Percentiles rank a stretch among this genome's conserved stretches.
Conservation (phyloP, 2,329 filamentous ascomycete species). For the Cytospora mali region DNA sequence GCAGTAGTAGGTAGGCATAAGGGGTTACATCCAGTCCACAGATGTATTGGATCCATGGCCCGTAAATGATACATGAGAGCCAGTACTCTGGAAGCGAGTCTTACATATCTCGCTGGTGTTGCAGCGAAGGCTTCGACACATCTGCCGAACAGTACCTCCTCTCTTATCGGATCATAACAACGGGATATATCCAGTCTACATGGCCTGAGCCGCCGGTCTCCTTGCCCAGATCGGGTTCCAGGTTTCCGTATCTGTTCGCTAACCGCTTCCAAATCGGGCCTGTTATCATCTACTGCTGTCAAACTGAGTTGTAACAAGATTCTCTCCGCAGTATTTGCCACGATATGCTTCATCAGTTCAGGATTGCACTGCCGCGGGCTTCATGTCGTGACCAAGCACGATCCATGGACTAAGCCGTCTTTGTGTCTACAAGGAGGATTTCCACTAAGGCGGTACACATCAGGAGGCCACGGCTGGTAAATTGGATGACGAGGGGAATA, state of each 20-base stretch:
- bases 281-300: conserved; percentile 29
- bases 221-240: conserved; percentile 24
- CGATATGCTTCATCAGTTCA: conserved; percentile 11
- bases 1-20: not conserved
- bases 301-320: conserved; percentile 31
- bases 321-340: conserved; percentile 27
- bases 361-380: conserved; percentile 28
- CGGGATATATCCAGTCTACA: not conserved
- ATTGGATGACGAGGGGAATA: not conserved
- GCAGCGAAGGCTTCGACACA: not conserved
- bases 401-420: conserved; percentile 12
- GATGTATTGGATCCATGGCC: not conserved
- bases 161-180: conserved; percentile 5
- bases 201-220: not conserved
- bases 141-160: conserved; percentile 16
- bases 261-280: conserved; percentile 38
- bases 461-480: not conserved
- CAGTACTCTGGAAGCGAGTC: not conserved
- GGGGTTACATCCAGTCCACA: not conserved
- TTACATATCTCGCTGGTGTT: not conserved
- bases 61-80: not conserved
- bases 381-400: conserved; percentile 26
- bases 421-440: not conserved
- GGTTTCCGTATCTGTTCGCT: conserved; percentile 38
- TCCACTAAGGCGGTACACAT: not conserved